phyloP scores from a whole-genome alignment of 305 asterid species.

The Fraxinus sp. region DNA sequence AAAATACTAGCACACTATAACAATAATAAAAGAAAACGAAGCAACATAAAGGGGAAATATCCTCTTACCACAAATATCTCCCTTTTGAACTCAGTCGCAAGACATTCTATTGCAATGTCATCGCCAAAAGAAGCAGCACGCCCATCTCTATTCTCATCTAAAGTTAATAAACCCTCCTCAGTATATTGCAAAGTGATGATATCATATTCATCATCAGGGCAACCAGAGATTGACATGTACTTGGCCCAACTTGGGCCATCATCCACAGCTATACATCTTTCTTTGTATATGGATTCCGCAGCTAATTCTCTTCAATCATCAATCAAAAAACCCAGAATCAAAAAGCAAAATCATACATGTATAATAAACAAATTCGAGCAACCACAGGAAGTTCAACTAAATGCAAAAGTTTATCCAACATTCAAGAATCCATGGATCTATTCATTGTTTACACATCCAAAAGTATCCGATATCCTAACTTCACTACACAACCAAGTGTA shows the following conservation, averaged over 20 bases:
- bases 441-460: conserved; percentile 1
- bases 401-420: background rate
- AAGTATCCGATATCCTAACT: background rate
- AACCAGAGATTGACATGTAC: conserved; percentile 86
- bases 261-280: conserved; percentile 77
- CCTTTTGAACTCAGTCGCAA: conserved; percentile 86
- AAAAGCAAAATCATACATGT: conserved; percentile 10
- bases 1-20: background rate
- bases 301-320: conserved; percentile 70
- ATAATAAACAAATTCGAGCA: background rate
- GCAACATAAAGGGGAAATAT: background rate
- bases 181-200: conserved; percentile 87
- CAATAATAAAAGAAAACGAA: background rate
- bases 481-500: background rate
- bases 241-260: conserved; percentile 92
- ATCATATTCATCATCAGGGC: conserved; percentile 78
- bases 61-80: conserved; percentile 86
- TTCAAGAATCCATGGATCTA: background rate
- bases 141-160: conserved; percentile 82
- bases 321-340: conserved; percentile 33
- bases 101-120: conserved; percentile 92
- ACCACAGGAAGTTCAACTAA: background rate
- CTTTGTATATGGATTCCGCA: conserved; percentile 88
- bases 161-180: conserved; percentile 79
- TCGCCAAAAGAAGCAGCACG: conserved; percentile 94